Base-by-base conservation (phyloP, 208 protist genomes). In the Acanthamoeba quina region DNA sequence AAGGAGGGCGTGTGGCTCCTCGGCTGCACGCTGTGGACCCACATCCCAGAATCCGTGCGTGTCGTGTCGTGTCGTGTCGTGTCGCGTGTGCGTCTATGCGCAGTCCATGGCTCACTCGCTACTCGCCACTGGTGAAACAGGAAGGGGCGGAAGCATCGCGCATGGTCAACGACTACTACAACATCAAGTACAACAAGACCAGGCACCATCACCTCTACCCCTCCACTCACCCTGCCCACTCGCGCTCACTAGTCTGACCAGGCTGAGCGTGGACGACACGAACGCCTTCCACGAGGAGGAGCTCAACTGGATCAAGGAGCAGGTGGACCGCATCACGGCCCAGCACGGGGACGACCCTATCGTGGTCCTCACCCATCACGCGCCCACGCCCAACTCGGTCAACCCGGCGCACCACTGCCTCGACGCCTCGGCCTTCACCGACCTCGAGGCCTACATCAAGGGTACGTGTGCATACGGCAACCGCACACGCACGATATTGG, bases 201-300 rank as follows among this genome's bases (percentile, higher is more conserved):
- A 80, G 70, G 70, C 29, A 47, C 37, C 37, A 41, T 2, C 37
- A 41, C 58, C 19, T 4, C 5, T 7, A 76, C n/a, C 70, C 1
- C 41, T 31, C 1, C 31, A 37, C 19, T 1, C 29, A 34, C 41
- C 34, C 0, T 80, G 9, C 11, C 29, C 34, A n/a, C 29, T 10
- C 21, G 31, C 15, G 9, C 41, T 80, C 70, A 47, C 34, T 15
- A 0, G 19, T n/a, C 7, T 80, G 24, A 4, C 56, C 49, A 62
- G 49, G 82, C 82, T 90, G n/a, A 62, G 82, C 34, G 82, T 90
- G 82, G 82, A 90, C 34, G 56, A 90, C 56, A 90, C 82, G 29
- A 90, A 90, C 54, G 58, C 49, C 29, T 70, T 90, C 17, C 82
- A 90, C 54, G 82, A 62, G 82, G 82, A 64, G n/a, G 82, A 90